Base-by-base conservation (phyloP, 805 yeast genomes). In the Ascoidea rubescens region DNA sequence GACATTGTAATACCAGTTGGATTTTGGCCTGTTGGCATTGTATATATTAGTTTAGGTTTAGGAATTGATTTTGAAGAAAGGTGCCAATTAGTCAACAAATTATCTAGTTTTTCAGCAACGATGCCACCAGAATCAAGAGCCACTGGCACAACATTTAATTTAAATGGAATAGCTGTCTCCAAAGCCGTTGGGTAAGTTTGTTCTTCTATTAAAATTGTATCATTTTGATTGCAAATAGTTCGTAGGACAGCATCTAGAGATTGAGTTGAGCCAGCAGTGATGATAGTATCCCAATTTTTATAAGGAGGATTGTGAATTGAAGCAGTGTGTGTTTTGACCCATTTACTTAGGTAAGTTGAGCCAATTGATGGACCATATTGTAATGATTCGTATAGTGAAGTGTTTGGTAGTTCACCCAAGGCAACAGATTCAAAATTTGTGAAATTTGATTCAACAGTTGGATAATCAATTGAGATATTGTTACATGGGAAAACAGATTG, bases 281-380 rank as follows among this genome's bases (percentile, higher is more conserved):
- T 60, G 33, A 82, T 64, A 31, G 74, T 60, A 54, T 72, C 78
- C 89, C 89, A 84, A 60, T 79, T 75, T 47, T 66, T 59, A 65
- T 73, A 70, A 70, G 67, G 62, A 77, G 78, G 7, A 80, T 77
- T 65, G 80, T 72, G 54, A 48, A 59, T 56, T 8, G 54, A 53
- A 44, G 52, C 51, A 37, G 71, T 71, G 45, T 87, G 95, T 56
- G 81, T 82, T 58, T 66, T 75, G 59, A 86, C 60, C 66, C 79
- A 87, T 1, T 65, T 61, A 32, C 77, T 58, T 45, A 87, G 61
- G 53, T 78, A 81, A 5, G 74, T 72, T 52, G 78, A 80, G 32
- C 95, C 95, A 55, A 75, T 77, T 50, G 89, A 77, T 64, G 63
- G 66, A 37, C 95, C 95, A 66, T 87, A 87, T 69, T 87, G 95